Conservation (phyloP, 2,329 filamentous ascomycete genomes). For the Calonectria hawksworthii region DNA sequence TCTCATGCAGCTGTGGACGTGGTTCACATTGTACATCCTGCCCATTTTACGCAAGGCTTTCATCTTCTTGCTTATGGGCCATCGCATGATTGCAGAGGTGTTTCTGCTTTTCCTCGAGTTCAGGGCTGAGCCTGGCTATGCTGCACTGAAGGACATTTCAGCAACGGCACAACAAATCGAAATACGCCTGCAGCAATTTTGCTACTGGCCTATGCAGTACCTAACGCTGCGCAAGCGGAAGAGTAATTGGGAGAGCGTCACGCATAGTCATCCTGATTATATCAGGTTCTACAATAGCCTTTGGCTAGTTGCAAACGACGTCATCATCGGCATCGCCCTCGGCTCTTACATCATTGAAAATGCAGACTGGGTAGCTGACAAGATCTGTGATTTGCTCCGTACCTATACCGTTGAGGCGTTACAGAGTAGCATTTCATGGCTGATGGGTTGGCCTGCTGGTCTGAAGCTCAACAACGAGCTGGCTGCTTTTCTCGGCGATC, state of each 20-base stretch:
- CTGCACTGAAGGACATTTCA: conserved; percentile 94
- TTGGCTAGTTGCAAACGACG: conserved; percentile 98
- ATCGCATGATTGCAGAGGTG: conserved; percentile 85
- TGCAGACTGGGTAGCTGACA: conserved; percentile 83
- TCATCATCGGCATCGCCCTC: conserved; percentile 97
- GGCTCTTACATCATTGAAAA: conserved; percentile 99
- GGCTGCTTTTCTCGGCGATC: conserved; percentile 91
- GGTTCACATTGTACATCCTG: conserved; percentile 82
- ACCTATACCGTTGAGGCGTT: conserved; percentile 91
- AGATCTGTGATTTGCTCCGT: conserved; percentile 81
- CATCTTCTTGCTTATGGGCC: conserved; percentile 82
- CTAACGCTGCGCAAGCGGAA: conserved; percentile 90
- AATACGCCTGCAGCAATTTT: conserved; percentile 96
- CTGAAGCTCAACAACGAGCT: conserved; percentile 96
- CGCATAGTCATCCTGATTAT: conserved; percentile 95
- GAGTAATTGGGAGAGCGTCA: conserved; percentile 95
- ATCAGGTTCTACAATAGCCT: conserved; percentile 99
- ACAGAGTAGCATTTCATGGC: conserved; percentile 90
- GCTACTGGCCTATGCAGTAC: conserved; percentile 99
- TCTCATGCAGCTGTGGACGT: conserved; percentile 76
- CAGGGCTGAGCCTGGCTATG: conserved; percentile 80
- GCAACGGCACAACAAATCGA: conserved; percentile 98
- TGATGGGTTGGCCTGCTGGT: conserved; percentile 96
- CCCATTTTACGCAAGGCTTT: conserved; percentile 81
- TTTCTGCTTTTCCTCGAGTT: conserved; percentile 87